phyloP scores from a whole-genome alignment of 805 yeast genomes.

The Kuraishia floccosa region DNA sequence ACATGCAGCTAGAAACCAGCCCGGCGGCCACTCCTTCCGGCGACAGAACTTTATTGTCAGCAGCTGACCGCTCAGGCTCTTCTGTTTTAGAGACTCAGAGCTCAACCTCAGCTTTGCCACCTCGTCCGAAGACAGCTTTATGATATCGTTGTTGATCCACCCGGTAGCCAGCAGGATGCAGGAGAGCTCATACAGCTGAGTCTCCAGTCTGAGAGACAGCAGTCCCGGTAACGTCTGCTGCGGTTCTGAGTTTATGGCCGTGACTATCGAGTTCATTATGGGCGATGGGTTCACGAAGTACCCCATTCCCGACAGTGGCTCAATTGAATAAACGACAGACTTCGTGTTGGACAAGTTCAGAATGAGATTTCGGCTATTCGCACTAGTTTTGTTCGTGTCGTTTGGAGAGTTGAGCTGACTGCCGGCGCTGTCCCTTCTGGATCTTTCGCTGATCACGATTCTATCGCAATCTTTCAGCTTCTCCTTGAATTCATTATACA shows the following conservation, averaged over 20 bases:
- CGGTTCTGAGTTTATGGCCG: slow-evolving; percentile 17
- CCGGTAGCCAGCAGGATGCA: slow-evolving; percentile 52
- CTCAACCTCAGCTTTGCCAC: slow-evolving; percentile 24
- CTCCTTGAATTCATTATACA: slow-evolving; percentile 17
- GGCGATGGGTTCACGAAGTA: slow-evolving; percentile 35
- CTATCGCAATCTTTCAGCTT: slow-evolving; percentile 17
- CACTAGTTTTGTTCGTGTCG: no score
- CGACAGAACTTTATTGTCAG: slow-evolving; percentile 25
- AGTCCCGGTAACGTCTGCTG: slow-evolving; percentile 19
- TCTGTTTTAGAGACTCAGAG: slow-evolving; percentile 14
- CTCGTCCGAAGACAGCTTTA: slow-evolving; percentile 39
- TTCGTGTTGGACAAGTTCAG: slow-evolving; percentile 16
- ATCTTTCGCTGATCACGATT: no score
- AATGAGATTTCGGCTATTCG: no score
- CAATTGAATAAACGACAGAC: slow-evolving; percentile 17
- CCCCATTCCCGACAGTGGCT: slow-evolving; percentile 25
- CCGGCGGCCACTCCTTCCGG: slow-evolving; percentile 42
- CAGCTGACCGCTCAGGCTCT: slow-evolving; percentile 9
- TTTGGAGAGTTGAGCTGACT: no score
- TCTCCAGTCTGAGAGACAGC: slow-evolving; percentile 34
- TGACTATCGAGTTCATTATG: slow-evolving; percentile 19
- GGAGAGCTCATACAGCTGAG: slow-evolving; percentile 36
- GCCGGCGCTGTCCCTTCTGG: no score
- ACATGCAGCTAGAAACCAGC: slow-evolving; percentile 39
- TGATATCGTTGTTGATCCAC: slow-evolving; percentile 53